These are phyloP conservation scores for Discostella stelligera DNA, from an alignment of 352 stramenopile genomes.

Conservation along the genomic window DNA sequence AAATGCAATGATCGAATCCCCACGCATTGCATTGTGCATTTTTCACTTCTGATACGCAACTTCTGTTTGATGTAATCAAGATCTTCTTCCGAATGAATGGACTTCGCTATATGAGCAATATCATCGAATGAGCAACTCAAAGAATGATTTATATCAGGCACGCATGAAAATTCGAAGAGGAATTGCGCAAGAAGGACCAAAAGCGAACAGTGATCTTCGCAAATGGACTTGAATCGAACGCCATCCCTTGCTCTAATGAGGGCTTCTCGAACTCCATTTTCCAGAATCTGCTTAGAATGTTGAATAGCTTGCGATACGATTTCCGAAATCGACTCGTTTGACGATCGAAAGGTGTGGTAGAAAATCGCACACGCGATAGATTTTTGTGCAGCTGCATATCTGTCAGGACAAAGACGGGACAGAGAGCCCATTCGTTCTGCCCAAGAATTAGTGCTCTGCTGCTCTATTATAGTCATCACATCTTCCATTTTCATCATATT, in stretches of 20 bases:
- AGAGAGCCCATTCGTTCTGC: constrained; percentile 57
- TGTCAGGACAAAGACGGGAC: constrained; percentile 49
- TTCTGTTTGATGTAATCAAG: constrained; percentile 40
- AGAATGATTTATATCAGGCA: constrained; percentile 6
- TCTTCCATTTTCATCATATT: constrained; percentile 21
- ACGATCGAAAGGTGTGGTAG: constrained; percentile 45
- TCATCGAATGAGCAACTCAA: constrained; percentile 38
- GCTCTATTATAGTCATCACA: constrained; percentile 33
- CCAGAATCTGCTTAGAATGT: constrained; percentile 64
- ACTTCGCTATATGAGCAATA: constrained; percentile 50
- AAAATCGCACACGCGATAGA: constrained; percentile 60
- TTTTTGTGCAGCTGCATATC: constrained; percentile 51
- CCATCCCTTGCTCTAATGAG: constrained; percentile 15
- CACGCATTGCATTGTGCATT: constrained; percentile 53
- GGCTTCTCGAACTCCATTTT: constrained; percentile 67
- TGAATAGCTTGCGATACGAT: constrained; percentile 43
- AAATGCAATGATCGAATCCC: constrained; percentile 48
- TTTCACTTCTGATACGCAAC: constrained; percentile 45
- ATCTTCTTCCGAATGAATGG: constrained; percentile 45
- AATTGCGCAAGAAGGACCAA: constrained; percentile 37
- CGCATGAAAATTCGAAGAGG: constrained; percentile 45
- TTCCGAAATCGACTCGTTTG: constrained; percentile 20
- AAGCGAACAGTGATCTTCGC: constrained; percentile 37
- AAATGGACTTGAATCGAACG: constrained; percentile 27
- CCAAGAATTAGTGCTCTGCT: constrained; percentile 25